Evolutionary conservation across 805 yeast genomes (phyloP).

Genomic region (Cyberlindnera lachancei): DNA sequence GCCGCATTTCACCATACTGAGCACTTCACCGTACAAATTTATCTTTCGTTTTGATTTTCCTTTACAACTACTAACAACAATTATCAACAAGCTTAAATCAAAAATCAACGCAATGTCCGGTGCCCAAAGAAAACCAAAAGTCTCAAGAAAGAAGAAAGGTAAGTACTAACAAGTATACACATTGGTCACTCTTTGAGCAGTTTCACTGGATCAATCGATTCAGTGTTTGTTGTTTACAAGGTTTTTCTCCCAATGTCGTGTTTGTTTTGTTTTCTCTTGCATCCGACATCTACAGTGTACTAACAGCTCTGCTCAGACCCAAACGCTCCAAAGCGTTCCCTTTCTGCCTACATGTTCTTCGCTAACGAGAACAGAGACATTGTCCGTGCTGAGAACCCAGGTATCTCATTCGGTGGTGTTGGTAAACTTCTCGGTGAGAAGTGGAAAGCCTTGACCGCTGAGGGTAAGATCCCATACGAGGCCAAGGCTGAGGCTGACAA

Average conservation of each 20-base stretch:
- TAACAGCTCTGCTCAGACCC: constrained; percentile 45
- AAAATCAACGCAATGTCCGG: constrained; percentile 34
- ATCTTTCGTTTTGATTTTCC: too few species aligned
- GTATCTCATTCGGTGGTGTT: constrained; percentile 90
- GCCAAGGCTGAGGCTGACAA: constrained; percentile 92
- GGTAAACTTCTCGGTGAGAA: constrained; percentile 92
- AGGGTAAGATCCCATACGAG: constrained; percentile 86
- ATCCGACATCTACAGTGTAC: too few species aligned
- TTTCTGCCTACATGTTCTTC: constrained; percentile 98
- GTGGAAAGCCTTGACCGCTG: constrained; percentile 86
- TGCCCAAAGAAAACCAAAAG: constrained; percentile 30
- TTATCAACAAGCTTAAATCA: too few species aligned
- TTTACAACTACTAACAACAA: constrained; percentile 7
- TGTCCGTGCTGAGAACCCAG: constrained; percentile 94
- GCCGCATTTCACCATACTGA: too few species aligned
- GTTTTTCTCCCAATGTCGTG: too few species aligned
- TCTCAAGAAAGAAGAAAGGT: constrained; percentile 40
- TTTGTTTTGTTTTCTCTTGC: too few species aligned
- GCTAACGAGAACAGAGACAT: constrained; percentile 96
- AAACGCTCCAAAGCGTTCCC: constrained; percentile 98
- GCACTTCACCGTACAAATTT: too few species aligned
- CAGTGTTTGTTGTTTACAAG: too few species aligned
- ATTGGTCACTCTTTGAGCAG: neutral
- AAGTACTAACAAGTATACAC: constrained; percentile 6
- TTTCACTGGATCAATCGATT: neutral